Evolutionary conservation across 768 basidiomycete species (phyloP).

Genomic region (Postia placenta): DNA sequence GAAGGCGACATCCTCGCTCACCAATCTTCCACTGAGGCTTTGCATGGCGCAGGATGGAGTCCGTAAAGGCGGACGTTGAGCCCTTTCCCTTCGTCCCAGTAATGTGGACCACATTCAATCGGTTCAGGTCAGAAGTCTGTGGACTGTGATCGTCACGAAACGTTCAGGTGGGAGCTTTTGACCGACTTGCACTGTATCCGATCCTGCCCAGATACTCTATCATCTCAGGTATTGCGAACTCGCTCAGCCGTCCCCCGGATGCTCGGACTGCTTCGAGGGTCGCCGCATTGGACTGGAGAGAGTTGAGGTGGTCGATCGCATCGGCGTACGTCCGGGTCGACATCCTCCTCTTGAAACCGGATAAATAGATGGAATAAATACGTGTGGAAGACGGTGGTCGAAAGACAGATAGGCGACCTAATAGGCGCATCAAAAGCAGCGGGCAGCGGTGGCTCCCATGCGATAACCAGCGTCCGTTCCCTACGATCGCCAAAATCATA

Average conservation of each 20-base stretch:
- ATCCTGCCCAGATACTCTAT: constrained; percentile 82
- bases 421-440: background rate
- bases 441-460: background rate
- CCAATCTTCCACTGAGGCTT: constrained; percentile 78
- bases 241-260: constrained; percentile 52
- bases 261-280: constrained; percentile 78
- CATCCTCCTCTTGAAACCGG: constrained; percentile 37
- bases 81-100: constrained; percentile 99
- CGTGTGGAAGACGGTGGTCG: background rate
- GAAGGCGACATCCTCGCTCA: constrained; percentile 26
- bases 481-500: too few relatives aligned
- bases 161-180: constrained; percentile 1
- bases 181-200: constrained; percentile 68
- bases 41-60: constrained; percentile 76
- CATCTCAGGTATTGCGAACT: constrained; percentile 81
- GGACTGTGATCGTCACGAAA: background rate
- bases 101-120: constrained; percentile 89
- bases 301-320: constrained; percentile 68
- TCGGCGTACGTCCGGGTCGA: constrained; percentile 63
- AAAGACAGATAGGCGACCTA: background rate
- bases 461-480: background rate
- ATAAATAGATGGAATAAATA: constrained; percentile 2
- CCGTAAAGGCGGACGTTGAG: constrained; percentile 90
- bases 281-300: constrained; percentile 91
- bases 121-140: constrained; percentile 79